These are phyloP conservation scores for Tylopilus sp. DNA, from an alignment of 1,284 basidiomycete species.

Conservation along the genomic window DNA sequence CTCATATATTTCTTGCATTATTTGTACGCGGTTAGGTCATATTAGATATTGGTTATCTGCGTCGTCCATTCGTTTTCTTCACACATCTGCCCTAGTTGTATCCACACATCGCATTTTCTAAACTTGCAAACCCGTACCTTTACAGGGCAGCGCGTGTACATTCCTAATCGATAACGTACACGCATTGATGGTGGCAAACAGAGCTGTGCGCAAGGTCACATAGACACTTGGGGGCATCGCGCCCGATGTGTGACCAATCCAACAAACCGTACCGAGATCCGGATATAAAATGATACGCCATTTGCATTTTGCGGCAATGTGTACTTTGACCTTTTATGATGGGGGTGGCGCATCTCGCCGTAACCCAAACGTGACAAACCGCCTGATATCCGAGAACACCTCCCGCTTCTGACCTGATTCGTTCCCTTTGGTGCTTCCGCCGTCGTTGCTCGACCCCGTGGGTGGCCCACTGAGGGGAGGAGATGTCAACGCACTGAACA, in stretches of 20 bases:
- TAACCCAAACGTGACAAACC: slow-evolving; percentile 88
- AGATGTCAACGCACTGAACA: slow-evolving; percentile 68
- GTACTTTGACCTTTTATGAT: slow-evolving; percentile 36
- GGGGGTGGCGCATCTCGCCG: slow-evolving; percentile 70
- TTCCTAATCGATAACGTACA: slow-evolving; percentile 2
- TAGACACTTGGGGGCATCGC: not conserved
- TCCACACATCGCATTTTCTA: slow-evolving; percentile 20
- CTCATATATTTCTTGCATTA: not conserved
- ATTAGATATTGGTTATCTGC: slow-evolving; percentile 11
- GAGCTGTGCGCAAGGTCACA: not conserved
- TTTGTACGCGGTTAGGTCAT: slow-evolving; percentile 1
- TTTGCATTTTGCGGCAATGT: not conserved
- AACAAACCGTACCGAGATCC: too few relatives aligned
- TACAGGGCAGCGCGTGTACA: slow-evolving; percentile 1
- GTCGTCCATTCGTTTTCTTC: slow-evolving; percentile 5
- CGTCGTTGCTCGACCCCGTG: slow-evolving; percentile 58
- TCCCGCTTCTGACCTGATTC: slow-evolving; percentile 68
- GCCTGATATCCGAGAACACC: slow-evolving; percentile 86
- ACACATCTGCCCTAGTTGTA: slow-evolving; percentile 27
- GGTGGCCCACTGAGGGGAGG: slow-evolving; percentile 67
- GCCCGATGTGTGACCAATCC: too few relatives aligned
- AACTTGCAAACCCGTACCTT: slow-evolving; percentile 9
- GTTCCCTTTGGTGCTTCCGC: slow-evolving; percentile 51
- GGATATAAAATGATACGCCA: slow-evolving; percentile 2
- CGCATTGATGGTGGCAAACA: slow-evolving; percentile 19